Evolutionary conservation across 129 eudicot species (phyloP), one percentile per base, ranked within the genome.

Genomic region (Flaveria trinervia): DNA sequence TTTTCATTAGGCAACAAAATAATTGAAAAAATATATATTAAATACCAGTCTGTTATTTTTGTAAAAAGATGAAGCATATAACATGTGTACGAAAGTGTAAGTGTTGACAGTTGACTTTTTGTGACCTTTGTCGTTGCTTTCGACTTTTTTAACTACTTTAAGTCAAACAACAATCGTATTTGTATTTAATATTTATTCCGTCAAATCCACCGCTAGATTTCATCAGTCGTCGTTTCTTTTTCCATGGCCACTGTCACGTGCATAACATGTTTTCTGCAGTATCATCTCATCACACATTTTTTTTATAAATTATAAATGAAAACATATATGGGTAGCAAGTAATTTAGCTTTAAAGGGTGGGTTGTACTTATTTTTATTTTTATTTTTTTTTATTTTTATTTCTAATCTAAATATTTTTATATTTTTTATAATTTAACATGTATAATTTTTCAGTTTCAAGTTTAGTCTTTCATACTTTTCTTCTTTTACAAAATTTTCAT

Each of bases 71-170:
- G 41, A 61, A 9, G 17, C 67, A 61, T 26, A 12, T 26, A 12
- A n/a, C 22, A n/a, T 52, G 17, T 62, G 7, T 30, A 28, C 44
- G 30, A 55, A 68, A 56, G 70, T 25, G 76, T 26, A 79, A 39
- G 60, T 73, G 57, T 50, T 79, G 67, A 67, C 72, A 62, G 83
- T 79, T 79, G 83, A 79, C 83, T 64, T 71, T 78, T 50, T 36
- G 6, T 71, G 15, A 79, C 48, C 14, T 4, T 65, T 79, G 82
- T 79, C 82, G 44, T 79, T 17, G 71, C 30, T 20, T 60, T 60
- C 77, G 48, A 46, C 77, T 70, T 72, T 75, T 77, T 46, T 71
- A 79, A 71, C 78, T 11, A 64, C 67, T 79, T 79, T 36, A 51
- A 72, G 83, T 72, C 68, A 72, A 76, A 68, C 46, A 52, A 68